Evolutionary conservation across 2,329 filamentous ascomycete species (phyloP), one percentile per base, ranked within the genome.

Genomic region (Aspergillus pseudoterreus): DNA sequence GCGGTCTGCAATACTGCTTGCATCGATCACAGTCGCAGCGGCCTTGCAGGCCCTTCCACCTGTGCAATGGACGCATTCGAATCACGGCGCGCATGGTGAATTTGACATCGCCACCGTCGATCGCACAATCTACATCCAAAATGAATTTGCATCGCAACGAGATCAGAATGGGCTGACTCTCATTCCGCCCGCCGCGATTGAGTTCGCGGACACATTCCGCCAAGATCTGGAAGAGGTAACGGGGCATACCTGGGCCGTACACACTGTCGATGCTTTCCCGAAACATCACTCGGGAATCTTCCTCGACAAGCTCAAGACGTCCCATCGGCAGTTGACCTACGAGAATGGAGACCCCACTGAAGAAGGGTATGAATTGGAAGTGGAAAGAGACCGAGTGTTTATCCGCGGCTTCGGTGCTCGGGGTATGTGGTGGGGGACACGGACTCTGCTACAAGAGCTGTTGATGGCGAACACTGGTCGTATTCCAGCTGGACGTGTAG

Each of bases 401-500:
- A 77, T 84, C 56, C 67, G 68, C 3, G 81, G 80, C 1, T 78
- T 79, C 6, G 80, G 78, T 46, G 74, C 80, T 0, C 70, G 82
- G 5, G 81, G 81, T 9, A 76, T 73, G 47, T 83, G 78, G 77
- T 83, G 81, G 81, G 81, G 75, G 35, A 82, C 81, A 0, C 71
- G 81, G 30, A 78, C 80, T 1, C 55, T 83, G 8, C 60, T 83
- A 4, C 81, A 84, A 56, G 51, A 78, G 76, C 57, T 76, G 4
- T 53, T 76, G 21, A 61, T 81, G 17, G 15, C 35, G 10, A 39
- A 51, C 10, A 62, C 65, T 3, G 57, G 71, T 15, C 66, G 58
- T 2, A 47, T 83, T 12, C 64, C 72, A 0, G 54, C 65, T n/a
- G 80, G 80, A 11, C 65, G 58, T 4, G 71, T 71, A 2, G 56